phyloP scores from a whole-genome alignment of 2,329 filamentous ascomycete genomes.

The Cladophialophora yegresii region DNA sequence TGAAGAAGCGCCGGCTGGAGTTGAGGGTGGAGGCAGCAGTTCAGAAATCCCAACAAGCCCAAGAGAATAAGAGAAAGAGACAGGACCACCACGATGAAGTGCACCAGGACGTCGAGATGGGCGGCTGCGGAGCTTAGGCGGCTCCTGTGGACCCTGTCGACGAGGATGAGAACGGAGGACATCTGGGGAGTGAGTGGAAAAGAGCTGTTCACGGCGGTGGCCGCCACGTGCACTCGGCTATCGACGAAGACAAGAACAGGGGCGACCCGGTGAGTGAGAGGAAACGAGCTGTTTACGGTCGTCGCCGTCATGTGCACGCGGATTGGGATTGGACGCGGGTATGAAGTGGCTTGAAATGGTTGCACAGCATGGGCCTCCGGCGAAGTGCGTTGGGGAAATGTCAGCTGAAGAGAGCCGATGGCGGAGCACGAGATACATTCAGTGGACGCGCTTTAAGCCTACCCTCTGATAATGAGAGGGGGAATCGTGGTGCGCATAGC shows the following conservation, averaged over 20 bases:
- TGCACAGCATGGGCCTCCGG: background rate
- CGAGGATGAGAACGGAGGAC: background rate
- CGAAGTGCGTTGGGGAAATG: background rate
- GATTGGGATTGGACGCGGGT: background rate
- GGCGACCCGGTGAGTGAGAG: background rate
- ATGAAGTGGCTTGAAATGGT: background rate
- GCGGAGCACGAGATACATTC: background rate
- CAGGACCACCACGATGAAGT: background rate
- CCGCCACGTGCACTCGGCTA: background rate
- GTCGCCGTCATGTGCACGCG: background rate
- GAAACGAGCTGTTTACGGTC: background rate
- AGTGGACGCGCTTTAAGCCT: background rate
- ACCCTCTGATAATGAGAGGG: background rate
- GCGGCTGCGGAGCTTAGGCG: background rate
- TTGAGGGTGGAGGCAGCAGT: background rate
- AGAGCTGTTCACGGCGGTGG: background rate
- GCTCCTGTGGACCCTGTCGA: background rate
- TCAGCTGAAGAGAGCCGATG: background rate
- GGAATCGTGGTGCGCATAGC: background rate
- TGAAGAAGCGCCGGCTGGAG: background rate
- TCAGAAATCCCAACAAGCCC: background rate
- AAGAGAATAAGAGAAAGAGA: background rate
- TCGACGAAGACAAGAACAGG: background rate
- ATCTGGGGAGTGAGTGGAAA: background rate
- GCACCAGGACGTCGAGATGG: background rate